These are phyloP conservation scores for Erysimum cheiri DNA, from an alignment of 441 rosid genomes.

Conservation along the genomic window DNA sequence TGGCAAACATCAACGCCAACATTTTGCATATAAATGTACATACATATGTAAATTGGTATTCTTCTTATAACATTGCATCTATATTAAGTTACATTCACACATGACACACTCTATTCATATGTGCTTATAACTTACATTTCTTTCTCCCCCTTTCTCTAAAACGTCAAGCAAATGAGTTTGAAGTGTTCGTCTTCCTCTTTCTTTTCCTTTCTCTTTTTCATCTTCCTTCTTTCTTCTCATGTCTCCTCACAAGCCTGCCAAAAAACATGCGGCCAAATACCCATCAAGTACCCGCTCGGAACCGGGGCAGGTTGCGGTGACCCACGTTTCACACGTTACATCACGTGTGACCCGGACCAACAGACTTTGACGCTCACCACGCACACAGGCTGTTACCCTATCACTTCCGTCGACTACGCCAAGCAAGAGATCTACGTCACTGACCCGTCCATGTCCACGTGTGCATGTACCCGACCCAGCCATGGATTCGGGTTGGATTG, in stretches of 20 bases:
- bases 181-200: slow-evolving; percentile 20
- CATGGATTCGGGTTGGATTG: slow-evolving; percentile 86
- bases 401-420: slow-evolving; percentile 71
- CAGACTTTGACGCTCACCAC: slow-evolving; percentile 68
- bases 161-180: slow-evolving; percentile 26
- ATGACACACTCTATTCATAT: no score
- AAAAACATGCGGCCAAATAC: slow-evolving; percentile 66
- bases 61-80: slow-evolving; percentile 19
- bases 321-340: slow-evolving; percentile 70
- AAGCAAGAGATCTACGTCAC: slow-evolving; percentile 66
- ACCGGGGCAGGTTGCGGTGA: slow-evolving; percentile 86
- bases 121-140: not conserved
- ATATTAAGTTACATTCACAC: slow-evolving; percentile 27
- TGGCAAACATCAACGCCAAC: not conserved
- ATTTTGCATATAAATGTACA: slow-evolving; percentile 12
- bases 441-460: slow-evolving; percentile 89
- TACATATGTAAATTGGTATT: slow-evolving; percentile 2
- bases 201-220: slow-evolving; percentile 16
- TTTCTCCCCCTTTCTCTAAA: slow-evolving; percentile 1
- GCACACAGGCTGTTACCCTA: slow-evolving; percentile 79
- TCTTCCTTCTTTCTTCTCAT: slow-evolving; percentile 46
- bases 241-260: slow-evolving; percentile 70
- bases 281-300: slow-evolving; percentile 79
- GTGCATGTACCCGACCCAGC: slow-evolving; percentile 79
- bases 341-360: slow-evolving; percentile 58